These are phyloP conservation scores for Teunomyces pallodes DNA, from an alignment of 805 yeast species.

Conservation along the genomic window DNA sequence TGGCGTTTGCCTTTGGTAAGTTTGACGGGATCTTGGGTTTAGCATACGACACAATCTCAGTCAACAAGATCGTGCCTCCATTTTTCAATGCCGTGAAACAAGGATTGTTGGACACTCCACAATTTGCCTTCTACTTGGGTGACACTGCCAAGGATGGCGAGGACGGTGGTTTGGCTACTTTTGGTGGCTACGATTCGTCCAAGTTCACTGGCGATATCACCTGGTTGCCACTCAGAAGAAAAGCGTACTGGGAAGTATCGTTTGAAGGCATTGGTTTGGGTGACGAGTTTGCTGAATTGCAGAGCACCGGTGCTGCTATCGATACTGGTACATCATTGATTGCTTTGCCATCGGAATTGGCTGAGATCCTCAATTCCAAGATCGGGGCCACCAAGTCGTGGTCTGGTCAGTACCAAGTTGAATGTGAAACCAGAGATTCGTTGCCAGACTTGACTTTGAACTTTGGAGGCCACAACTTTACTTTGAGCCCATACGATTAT, in stretches of 20 bases:
- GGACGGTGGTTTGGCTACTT: conserved; percentile 88
- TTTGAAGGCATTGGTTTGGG: conserved; percentile 91
- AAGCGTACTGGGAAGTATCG: conserved; percentile 99
- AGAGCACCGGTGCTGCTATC: conserved; percentile 90
- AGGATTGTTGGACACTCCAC: conserved; percentile 79
- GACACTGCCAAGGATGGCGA: conserved; percentile 62
- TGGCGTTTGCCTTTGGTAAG: conserved; percentile 97
- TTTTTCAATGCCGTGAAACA: conserved; percentile 81
- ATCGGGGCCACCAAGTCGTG: conserved; percentile 97
- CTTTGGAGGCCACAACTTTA: conserved; percentile 87
- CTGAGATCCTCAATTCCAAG: conserved; percentile 91
- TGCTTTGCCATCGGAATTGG: conserved; percentile 91
- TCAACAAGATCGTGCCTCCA: conserved; percentile 88
- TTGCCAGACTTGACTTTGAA: conserved; percentile 92
- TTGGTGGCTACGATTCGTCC: conserved; percentile 87
- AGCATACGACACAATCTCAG: conserved; percentile 90
- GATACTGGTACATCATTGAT: conserved; percentile 98
- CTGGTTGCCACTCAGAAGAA: conserved; percentile 97
- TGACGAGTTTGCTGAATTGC: conserved; percentile 82
- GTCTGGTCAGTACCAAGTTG: conserved; percentile 95
- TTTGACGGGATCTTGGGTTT: conserved; percentile 97
- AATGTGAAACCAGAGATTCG: conserved; percentile 78
- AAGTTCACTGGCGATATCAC: conserved; percentile 80
- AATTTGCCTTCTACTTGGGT: conserved; percentile 90
- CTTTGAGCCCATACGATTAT: conserved; percentile 86